Percentiles rank a stretch among this genome's conserved stretches.
Evolutionary conservation across 345 rosid species (phyloP).

Genomic region (Camelina laxa): DNA sequence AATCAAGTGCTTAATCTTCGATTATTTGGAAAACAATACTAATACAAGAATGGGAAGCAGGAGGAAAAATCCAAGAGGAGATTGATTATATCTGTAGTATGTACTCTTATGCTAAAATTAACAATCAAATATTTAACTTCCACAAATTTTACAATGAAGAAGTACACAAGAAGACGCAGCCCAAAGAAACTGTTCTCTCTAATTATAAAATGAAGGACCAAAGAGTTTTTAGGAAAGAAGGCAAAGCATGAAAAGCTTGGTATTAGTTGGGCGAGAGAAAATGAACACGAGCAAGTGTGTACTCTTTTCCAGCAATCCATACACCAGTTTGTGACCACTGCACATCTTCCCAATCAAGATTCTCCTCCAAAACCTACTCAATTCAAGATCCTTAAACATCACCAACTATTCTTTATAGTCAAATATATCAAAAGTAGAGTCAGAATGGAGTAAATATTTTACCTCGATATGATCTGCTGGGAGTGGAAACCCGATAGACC

Average conservation of each 20-base stretch:
- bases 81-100: background rate
- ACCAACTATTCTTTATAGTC: background rate
- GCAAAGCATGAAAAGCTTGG: background rate
- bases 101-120: constrained; percentile 5
- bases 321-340: constrained; percentile 99
- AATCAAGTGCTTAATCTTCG: background rate
- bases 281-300: constrained; percentile 87
- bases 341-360: constrained; percentile 97
- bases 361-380: constrained; percentile 81
- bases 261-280: constrained; percentile 67
- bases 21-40: background rate
- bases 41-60: background rate
- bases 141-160: constrained; percentile 21
- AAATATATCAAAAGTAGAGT: constrained; percentile 15
- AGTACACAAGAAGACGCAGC: background rate
- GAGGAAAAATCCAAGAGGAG: background rate
- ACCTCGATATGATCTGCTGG: constrained; percentile 92
- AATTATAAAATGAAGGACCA: constrained; percentile 14
- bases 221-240: background rate
- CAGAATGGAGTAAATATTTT: constrained; percentile 22
- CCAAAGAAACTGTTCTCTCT: constrained; percentile 13
- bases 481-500: constrained; percentile 85
- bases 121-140: constrained; percentile 14
- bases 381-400: background rate
- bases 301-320: constrained; percentile 93